A percentile compares a stretch with the other conserved stretches of the same genome.
phyloP scores from a whole-genome alignment of 139 green algal genomes.

The Edaphochlamys debaryana region DNA sequence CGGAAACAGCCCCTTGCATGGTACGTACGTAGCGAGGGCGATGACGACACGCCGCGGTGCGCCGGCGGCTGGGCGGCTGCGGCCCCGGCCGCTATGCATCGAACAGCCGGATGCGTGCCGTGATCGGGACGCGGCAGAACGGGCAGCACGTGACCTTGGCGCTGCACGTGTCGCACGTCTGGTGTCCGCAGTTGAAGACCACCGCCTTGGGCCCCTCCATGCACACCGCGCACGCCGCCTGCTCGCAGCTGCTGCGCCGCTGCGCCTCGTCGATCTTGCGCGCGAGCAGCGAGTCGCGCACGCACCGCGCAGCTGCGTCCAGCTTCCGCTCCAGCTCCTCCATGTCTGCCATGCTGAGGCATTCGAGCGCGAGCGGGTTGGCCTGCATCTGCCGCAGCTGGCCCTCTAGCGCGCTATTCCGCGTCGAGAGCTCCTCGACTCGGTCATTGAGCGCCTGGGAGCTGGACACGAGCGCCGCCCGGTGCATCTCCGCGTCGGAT shows the following conservation, averaged over 20 bases:
- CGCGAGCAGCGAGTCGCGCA: slow-evolving; percentile 52
- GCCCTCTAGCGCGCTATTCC: slow-evolving; percentile 39
- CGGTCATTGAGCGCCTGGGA: slow-evolving; percentile 14
- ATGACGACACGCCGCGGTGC: too few species aligned
- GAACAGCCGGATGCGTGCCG: slow-evolving; percentile 49
- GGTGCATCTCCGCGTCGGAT: slow-evolving; percentile 13
- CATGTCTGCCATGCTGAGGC: slow-evolving; percentile 3
- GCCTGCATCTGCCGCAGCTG: slow-evolving; percentile 35
- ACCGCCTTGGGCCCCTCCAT: slow-evolving; percentile 51
- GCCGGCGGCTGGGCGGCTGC: too few species aligned
- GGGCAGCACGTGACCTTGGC: slow-evolving; percentile 49
- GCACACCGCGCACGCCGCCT: slow-evolving; percentile 53
- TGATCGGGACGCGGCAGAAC: slow-evolving; percentile 55
- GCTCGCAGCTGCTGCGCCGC: slow-evolving; percentile 30
- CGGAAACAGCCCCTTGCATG: too few species aligned
- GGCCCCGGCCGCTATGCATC: not conserved
- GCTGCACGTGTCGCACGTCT: slow-evolving; percentile 53
- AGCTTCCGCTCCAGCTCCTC: slow-evolving; percentile 54
- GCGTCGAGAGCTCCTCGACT: slow-evolving; percentile 36
- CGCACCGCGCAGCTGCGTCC: slow-evolving; percentile 27
- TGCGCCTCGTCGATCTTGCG: slow-evolving; percentile 53
- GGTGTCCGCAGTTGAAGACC: slow-evolving; percentile 66
- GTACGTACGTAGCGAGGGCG: too few species aligned
- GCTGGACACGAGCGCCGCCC: not conserved
- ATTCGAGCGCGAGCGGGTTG: slow-evolving; percentile 36